phyloP scores from a whole-genome alignment of 129 eudicot genomes.

The Chrysanthemum seticuspe region DNA sequence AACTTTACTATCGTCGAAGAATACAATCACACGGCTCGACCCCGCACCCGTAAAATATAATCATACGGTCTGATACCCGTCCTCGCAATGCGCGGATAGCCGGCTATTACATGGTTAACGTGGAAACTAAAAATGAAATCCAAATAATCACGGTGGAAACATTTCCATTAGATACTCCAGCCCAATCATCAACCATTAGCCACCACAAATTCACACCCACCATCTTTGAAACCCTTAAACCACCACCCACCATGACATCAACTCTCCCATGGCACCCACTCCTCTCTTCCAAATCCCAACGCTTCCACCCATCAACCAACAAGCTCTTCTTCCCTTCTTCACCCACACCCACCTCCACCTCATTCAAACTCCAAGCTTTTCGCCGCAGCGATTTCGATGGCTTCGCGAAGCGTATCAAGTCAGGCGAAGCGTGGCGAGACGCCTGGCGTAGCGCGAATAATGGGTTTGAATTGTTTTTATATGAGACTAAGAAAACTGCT shows the following conservation, averaged over 20 bases:
- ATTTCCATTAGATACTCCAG: no score
- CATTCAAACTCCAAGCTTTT: constrained; percentile 43
- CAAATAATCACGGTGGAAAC: no score
- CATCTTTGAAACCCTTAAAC: constrained; percentile 5
- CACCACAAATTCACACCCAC: constrained; percentile 30
- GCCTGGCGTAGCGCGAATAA: constrained; percentile 78
- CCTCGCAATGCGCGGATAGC: no score
- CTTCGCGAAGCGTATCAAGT: constrained; percentile 51
- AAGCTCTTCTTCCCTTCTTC: constrained; percentile 23
- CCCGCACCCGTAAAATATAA: no score
- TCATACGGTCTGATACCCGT: no score
- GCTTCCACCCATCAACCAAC: constrained; percentile 28
- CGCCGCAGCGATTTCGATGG: constrained; percentile 78
- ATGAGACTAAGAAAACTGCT: constrained; percentile 72
- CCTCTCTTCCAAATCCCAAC: constrained; percentile 31
- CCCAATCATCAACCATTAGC: constrained; percentile 30
- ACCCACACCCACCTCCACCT: neutral
- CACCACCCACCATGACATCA: constrained; percentile 46
- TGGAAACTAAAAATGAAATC: no score
- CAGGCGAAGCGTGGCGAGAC: constrained; percentile 78
- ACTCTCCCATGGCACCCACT: constrained; percentile 71
- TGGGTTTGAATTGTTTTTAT: constrained; percentile 73
- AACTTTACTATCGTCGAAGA: no score
- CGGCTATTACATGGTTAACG: no score
- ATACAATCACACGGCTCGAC: no score